Conservation (phyloP, 176 grass and related monocot genomes). For the Oryza australiensis region DNA sequence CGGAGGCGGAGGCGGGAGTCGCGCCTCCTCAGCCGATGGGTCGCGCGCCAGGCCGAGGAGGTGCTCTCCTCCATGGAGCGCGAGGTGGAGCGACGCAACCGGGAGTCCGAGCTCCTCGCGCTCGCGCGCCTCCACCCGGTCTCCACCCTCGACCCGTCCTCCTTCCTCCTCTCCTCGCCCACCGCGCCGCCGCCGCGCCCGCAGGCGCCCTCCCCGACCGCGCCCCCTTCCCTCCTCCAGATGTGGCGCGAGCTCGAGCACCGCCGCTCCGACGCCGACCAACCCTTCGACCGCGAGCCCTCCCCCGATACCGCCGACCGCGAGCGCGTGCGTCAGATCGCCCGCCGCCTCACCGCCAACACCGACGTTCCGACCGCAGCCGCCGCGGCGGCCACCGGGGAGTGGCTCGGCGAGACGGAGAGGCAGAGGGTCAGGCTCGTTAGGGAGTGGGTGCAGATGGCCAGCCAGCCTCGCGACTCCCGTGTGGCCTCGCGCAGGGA, state of each 20-base stretch:
- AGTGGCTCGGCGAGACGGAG: slow-evolving; percentile 88
- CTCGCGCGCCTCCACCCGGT: slow-evolving; percentile 86
- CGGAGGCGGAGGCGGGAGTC: slow-evolving; percentile 62
- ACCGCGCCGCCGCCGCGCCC: slow-evolving; percentile 38
- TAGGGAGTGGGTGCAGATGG: slow-evolving; percentile 91
- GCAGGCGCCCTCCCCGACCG: slow-evolving; percentile 38
- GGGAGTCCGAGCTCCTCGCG: slow-evolving; percentile 86
- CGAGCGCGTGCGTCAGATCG: slow-evolving; percentile 66
- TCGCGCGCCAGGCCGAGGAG: slow-evolving; percentile 97
- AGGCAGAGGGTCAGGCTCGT: slow-evolving; percentile 86
- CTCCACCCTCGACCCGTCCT: slow-evolving; percentile 79
- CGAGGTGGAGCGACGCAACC: slow-evolving; percentile 69
- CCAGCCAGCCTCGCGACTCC: slow-evolving; percentile 66
- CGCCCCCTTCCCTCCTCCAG: slow-evolving; percentile 67
- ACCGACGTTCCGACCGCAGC: slow-evolving; percentile 32
- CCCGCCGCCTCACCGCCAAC: slow-evolving; percentile 50
- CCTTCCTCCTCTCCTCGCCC: slow-evolving; percentile 57
- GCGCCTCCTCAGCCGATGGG: slow-evolving; percentile 85
- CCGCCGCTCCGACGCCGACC: slow-evolving; percentile 41
- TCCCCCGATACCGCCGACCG: slow-evolving; percentile 65
- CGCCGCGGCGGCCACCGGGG: slow-evolving; percentile 36
- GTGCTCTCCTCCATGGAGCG: slow-evolving; percentile 95
- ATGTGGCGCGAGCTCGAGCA: slow-evolving; percentile 96
- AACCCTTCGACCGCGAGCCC: slow-evolving; percentile 61
- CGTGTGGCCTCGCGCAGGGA: slow-evolving; percentile 41